Evolutionary conservation across 2,329 filamentous ascomycete genomes (phyloP), one percentile per base, ranked within the genome.

Genomic region (Anisogramma anomala): DNA sequence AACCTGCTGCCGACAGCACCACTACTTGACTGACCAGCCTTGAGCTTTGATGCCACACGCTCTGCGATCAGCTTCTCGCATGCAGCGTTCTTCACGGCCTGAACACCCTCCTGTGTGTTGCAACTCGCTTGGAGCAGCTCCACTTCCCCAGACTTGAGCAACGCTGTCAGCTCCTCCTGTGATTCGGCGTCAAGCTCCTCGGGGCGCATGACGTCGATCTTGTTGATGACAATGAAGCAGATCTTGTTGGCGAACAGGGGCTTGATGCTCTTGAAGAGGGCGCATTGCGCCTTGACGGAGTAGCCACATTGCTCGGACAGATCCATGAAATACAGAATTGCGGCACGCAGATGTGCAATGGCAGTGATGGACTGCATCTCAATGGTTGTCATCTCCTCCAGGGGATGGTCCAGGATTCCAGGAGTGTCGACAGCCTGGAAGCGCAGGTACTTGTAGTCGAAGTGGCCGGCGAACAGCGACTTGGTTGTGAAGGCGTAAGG

Each of bases 341-440:
- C 89, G 31, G 88, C 93, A 54, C 89, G 78, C 58, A 98, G 71
- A 69, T 98, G 93, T 38, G 91, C 91, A 66, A 98, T 94, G 9
- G 93, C 91, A 14, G 89, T 96, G 52, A 98, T 95, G 48, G 84
- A 84, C 70, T 96, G 91, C 86, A 96, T 96, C 66, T 98, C 91
- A 58, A 98, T 98, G 3, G 91, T 96, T 67, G 95, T 94, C 91
- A 96, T 98, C 68, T 96, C 91, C 65, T 96, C 91, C 7, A 98
- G 77, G 26, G 89, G 88, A 61, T 98, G 91, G 55, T 98, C 91
- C 47, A 98, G 69, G 52, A 98, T 94, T 71, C 91, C 91, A n/a
- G 89, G 89, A 9, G 91, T 98, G 65, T 98, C 91, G 53, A 98
- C 48, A 18, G 55, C 52, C 49, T 88, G 83, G 66, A 87, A 87